Evolutionary conservation across 176 grass and related monocot species (phyloP), one percentile per base, ranked within the genome.

Genomic region (Oryza longistaminata): DNA sequence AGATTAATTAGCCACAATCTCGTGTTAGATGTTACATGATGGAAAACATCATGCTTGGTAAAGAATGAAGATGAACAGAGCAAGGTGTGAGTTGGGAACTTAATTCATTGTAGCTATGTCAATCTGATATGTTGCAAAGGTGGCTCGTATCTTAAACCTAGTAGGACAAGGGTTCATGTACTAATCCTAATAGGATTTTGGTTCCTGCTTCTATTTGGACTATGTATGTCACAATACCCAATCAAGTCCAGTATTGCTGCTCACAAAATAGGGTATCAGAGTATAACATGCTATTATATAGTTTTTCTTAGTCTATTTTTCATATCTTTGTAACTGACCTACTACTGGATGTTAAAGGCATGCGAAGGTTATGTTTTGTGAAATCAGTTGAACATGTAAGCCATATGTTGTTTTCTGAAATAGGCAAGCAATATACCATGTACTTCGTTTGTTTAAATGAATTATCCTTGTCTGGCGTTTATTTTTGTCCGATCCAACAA

Each of bases 261-360:
- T 62, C 9, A 1, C 24, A 62, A 58, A 37, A 16, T 8, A 22
- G n/a, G 8, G 2, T 62, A 22, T 62, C n/a, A 62, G n/a, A 1
- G 19, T 62, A 62, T 62, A 62, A 11, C 58, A 62, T 62, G 14
- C n/a, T 40, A 40, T 60, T 44, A 62, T 77, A 7, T 26, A 49
- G 9, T 55, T 15, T 75, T 40, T 61, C 66, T 77, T 19, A n/a
- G 13, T 33, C 65, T 11, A 77, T 71, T 73, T 65, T 64, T 70
- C 55, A 50, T n/a, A 15, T 82, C 9, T 69, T 49, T 89, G 62
- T 10, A 76, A 29, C n/a, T 80, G 72, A 64, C n/a, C 49, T 49
- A 70, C 61, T 22, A 74, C 45, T 27, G 11, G 61, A 58, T 29
- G 22, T 16, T 24, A 74, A 79, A 45, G 61, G 24, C 7, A 27